Percentiles rank a stretch among this genome's conserved stretches.
Evolutionary conservation across 257 asterid species (phyloP).

Genomic region (Nicotiana tomentosiformis): DNA sequence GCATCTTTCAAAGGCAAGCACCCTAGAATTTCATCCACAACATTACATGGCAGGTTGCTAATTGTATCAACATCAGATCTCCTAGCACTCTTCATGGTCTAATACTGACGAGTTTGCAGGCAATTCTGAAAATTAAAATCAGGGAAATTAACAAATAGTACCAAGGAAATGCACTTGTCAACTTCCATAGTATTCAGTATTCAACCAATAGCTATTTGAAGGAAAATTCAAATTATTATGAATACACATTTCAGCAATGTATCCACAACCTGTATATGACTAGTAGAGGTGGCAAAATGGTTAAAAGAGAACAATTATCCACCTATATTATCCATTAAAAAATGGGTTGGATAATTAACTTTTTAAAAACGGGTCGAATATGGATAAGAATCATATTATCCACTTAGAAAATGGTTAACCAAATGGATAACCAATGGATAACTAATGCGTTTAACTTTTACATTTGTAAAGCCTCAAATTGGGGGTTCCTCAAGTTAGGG

Average conservation of each 20-base stretch:
- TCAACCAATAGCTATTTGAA: too few species aligned
- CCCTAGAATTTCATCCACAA: neutral
- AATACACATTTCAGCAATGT: neutral
- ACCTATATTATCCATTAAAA: too few species aligned
- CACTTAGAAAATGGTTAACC: too few species aligned
- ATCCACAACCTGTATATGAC: neutral
- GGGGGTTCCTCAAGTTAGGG: too few species aligned
- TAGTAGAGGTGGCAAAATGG: neutral
- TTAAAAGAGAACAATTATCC: too few species aligned
- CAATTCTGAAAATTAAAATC: neutral
- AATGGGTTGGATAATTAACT: too few species aligned
- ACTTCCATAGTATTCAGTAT: too few species aligned
- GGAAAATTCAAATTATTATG: neutral
- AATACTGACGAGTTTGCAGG: neutral
- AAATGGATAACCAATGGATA: too few species aligned
- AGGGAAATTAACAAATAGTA: neutral
- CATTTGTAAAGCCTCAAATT: too few species aligned
- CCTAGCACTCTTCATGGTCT: neutral
- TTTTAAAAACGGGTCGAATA: too few species aligned
- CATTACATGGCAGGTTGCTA: neutral
- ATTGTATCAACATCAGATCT: neutral
- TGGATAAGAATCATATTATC: too few species aligned
- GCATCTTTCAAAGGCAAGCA: conserved; percentile 7
- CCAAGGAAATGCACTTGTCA: neutral
- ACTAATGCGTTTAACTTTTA: too few species aligned